phyloP scores from a whole-genome alignment of 441 rosid species.

The Hypseocharis bilobata region DNA sequence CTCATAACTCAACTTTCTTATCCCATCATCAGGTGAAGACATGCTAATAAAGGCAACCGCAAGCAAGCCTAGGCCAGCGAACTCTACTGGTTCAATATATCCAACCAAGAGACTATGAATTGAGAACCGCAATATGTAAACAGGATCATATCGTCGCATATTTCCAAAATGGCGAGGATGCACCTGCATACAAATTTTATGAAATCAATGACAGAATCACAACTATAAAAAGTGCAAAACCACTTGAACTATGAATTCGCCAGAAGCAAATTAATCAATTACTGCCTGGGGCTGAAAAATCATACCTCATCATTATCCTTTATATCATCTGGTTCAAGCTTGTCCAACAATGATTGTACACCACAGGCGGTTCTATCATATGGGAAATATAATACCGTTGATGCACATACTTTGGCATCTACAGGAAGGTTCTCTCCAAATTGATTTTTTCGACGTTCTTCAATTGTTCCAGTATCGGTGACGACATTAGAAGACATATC shows the following conservation, averaged over 20 bases:
- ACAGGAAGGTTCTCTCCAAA: conserved; percentile 72
- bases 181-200: conserved; percentile 37
- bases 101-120: conserved; percentile 47
- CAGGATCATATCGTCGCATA: conserved; percentile 61
- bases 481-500: conserved; percentile 29
- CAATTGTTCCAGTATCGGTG: conserved; percentile 37
- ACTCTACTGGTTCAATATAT: conserved; percentile 72
- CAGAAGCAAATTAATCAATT: background rate
- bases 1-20: conserved; percentile 79
- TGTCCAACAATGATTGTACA: conserved; percentile 26
- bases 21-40: conserved; percentile 72
- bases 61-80: conserved; percentile 80
- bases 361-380: conserved; percentile 39
- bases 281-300: background rate
- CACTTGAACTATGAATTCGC: background rate
- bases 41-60: conserved; percentile 71
- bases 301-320: conserved; percentile 34
- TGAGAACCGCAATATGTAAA: conserved; percentile 65
- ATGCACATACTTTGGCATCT: conserved; percentile 61
- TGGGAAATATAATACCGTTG: conserved; percentile 62
- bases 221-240: background rate
- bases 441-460: conserved; percentile 46
- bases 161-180: conserved; percentile 29
- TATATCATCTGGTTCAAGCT: conserved; percentile 27
- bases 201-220: background rate